Base-by-base conservation (phyloP, 2,329 filamentous ascomycete genomes). In the Microcyclospora tardicrescens region DNA sequence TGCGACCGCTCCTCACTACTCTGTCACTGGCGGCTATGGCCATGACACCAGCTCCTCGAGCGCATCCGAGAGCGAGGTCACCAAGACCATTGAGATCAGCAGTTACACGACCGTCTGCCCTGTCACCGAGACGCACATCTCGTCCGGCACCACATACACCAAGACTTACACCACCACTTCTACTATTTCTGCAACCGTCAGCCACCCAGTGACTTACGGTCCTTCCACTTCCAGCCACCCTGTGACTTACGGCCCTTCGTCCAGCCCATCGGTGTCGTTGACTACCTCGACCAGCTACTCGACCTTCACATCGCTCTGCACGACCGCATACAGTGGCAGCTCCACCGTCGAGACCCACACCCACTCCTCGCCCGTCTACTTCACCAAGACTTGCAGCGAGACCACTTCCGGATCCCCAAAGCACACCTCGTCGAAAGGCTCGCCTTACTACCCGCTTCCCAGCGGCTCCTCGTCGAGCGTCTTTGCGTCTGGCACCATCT, bases 91-190 rank as follows among this genome's bases (percentile, higher is more conserved):
- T 10, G 27, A 29, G 5, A 16, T 32, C 28, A 44, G 41, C 9
- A 36, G 28, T 14, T 47, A 47, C 36, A 44, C 42, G 2, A 50
- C 46, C 2, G 37, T 40, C 8, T 59, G 56, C 41, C 53, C 45
- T 6, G 44, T 44, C 14, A 46, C 44, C 14, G 40, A 41, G 10
- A 56, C 46, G 11, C 47, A 44, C 28, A 63, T 60, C 9, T 56
- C 50, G 2, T 48, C 55, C 6, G 62, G 63, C 13, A 56, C 39
- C 4, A 64, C 62, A 6, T 58, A 62, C 37, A 59, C 61, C 2
- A 57, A 57, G 4, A 63, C 60, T 5, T 69, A 65, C 45, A 64
- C 61, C 11, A 66, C 67, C 1, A 66, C 65, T 35, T 66, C 61
- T 38, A 50, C 41, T 16, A 19, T 45, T 34, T 58, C 51, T 1